Evolutionary conservation across 805 yeast species (phyloP).

Genomic region (Lipomyces sp.): DNA sequence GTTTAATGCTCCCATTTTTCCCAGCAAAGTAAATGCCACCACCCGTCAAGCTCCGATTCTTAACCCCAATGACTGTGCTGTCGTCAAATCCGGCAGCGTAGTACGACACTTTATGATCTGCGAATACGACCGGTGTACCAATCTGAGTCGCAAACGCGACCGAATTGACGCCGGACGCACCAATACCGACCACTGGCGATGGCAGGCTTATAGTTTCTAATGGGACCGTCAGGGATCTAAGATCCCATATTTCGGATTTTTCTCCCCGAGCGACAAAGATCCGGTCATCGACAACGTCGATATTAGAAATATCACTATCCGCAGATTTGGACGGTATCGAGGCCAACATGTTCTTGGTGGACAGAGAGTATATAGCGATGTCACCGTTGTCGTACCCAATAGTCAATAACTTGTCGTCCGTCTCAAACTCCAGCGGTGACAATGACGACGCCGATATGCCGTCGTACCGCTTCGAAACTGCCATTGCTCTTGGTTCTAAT

Average conservation of each 20-base stretch:
- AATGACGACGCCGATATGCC: conserved; percentile 31
- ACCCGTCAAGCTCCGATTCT: not conserved
- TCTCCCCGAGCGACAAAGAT: conserved; percentile 20
- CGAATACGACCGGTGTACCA: conserved; percentile 8
- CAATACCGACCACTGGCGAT: conserved; percentile 7
- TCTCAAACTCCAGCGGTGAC: conserved; percentile 54
- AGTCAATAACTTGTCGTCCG: conserved; percentile 47
- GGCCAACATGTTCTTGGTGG: conserved; percentile 15
- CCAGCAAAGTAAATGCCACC: conserved; percentile 14
- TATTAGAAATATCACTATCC: not conserved
- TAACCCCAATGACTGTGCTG: conserved; percentile 6
- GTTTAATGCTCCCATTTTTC: conserved; percentile 12
- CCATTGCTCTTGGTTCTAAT: conserved; percentile 14
- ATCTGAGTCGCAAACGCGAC: conserved; percentile 10
- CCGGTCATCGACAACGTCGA: conserved; percentile 6
- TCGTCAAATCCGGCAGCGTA: conserved; percentile 15
- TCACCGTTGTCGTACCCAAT: conserved; percentile 48
- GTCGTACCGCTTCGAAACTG: conserved; percentile 42
- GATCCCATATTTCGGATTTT: conserved; percentile 27
- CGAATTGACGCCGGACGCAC: not conserved
- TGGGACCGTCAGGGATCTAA: conserved; percentile 17
- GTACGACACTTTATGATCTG: not conserved
- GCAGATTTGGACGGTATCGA: conserved; percentile 2
- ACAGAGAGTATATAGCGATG: conserved; percentile 25
- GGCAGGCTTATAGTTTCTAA: conserved; percentile 9